Evolutionary conservation across 305 asterid species (phyloP).

Genomic region (Ajuga reptans): DNA sequence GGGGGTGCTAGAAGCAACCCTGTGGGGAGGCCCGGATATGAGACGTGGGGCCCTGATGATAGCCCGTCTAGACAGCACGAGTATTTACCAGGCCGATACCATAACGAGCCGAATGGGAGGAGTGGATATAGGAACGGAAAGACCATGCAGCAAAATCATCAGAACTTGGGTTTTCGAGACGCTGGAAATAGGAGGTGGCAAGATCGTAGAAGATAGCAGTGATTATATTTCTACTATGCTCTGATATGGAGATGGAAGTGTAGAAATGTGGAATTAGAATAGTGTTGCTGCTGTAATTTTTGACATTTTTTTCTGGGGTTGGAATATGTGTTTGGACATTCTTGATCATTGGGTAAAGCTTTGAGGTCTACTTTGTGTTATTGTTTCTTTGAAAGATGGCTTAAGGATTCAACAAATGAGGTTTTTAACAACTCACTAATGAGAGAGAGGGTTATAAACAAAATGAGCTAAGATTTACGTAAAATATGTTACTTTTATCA

Average conservation of each 20-base stretch:
- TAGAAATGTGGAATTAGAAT: neutral
- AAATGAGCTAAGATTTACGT: too few species aligned
- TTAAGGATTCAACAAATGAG: neutral
- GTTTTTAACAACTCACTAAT: too few species aligned
- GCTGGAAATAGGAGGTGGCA: constrained; percentile 43
- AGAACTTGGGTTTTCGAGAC: constrained; percentile 37
- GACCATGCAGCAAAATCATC: constrained; percentile 21
- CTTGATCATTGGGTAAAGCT: constrained; percentile 16
- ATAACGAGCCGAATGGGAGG: constrained; percentile 27
- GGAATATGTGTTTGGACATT: constrained; percentile 17
- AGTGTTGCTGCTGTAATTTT: constrained; percentile 16
- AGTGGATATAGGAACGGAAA: constrained; percentile 33
- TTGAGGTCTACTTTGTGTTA: neutral
- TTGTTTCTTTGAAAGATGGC: neutral
- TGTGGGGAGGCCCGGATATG: constrained; percentile 37
- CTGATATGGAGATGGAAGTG: neutral
- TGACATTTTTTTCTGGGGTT: neutral
- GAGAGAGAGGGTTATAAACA: too few species aligned
- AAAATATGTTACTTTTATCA: too few species aligned
- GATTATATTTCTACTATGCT: neutral
- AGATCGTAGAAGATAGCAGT: constrained; percentile 45
- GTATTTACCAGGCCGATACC: constrained; percentile 31
- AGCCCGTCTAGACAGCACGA: constrained; percentile 51
- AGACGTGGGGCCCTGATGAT: constrained; percentile 66
- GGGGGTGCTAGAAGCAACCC: constrained; percentile 41